Evolutionary conservation across 2,329 filamentous ascomycete genomes (phyloP), one percentile per base, ranked within the genome.

Genomic region (Arthroderma sp.): DNA sequence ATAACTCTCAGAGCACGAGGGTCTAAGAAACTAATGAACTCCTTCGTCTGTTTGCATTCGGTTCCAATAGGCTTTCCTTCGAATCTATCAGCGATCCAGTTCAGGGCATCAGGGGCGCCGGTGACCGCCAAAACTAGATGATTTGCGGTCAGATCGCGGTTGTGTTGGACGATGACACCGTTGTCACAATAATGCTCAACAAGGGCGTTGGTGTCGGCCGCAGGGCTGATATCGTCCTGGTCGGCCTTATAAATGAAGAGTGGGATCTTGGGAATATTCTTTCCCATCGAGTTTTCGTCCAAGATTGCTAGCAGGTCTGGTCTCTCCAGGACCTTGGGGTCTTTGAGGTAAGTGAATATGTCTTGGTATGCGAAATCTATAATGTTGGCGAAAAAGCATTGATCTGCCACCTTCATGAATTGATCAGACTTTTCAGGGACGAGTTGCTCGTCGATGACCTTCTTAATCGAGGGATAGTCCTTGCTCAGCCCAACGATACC

Each of bases 241-340:
- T 75, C 70, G 0, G 77, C 74, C 60, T 80, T 80, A 65, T 80
- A 80, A 2, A 77, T 63, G 59, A 77, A 76, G 5, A 80, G 55
- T 0, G 78, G 78, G 63, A 79, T 76, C 9, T 67, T 59, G 0
- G 77, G 78, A 0, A 71, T 65, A 54, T 75, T 70, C 21, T 68
- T 66, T 13, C 70, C 71, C 68, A 74, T 69, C 4, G 61, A 61
- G 52, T 66, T 66, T 9, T 54, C 61, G 1, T 62, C n/a, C 4
- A 67, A 44, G 35, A 67, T 56, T 2, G 56, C 43, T 8, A 38
- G 55, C 4, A 63, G 58, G 0, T 33, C 41, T 4, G 59, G 39
- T 5, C 56, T 33, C 2, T 59, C 57, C 41, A 67, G 63, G 38
- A 66, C 39, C 5, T 61, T 56, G 2, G 57, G 56, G 54, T 64